Evolutionary conservation across 257 asterid species (phyloP), one percentile per base, ranked within the genome.

Genomic region (Ophiorrhiza pumila): DNA sequence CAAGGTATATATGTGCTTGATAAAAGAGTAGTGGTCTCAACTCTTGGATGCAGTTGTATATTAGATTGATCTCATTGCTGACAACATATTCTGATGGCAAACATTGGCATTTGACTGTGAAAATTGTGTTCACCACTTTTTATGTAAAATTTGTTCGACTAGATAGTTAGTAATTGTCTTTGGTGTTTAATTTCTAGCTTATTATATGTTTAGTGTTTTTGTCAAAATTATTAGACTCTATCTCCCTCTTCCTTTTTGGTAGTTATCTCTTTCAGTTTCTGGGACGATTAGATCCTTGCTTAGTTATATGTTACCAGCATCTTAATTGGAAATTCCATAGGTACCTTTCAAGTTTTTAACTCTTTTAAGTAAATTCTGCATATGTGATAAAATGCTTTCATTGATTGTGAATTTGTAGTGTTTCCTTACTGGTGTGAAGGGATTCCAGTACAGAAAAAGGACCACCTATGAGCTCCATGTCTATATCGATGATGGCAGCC

Each of bases 401-500:
- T 69, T 74, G 72, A 64, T 50, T 55, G 71, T 55, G 47, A 75
- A 73, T 68, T 79, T 85, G 88, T 83, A 94, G 99, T 86, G 98
- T 74, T 75, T 90, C 72, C 72, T 90, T 58, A 86, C 97, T 13
- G 96, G 92, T 57, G 98, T 95, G 64, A 95, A 87, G 84, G 85
- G 89, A 64, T 95, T 92, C 74, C 91, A 86, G 59, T 90, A 78
- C 78, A 89, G 74, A 80, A 65, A 69, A 57, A 87, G 87, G 82
- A 59, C 80, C 78, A 76, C 81, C 41, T 95, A 84, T 70, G 96
- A 90, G 81, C 98, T 95, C 68, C 95, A 77, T 45, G 94, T 83
- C 73, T 87, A 76, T 78, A 76, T 92, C 43, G 99, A 95, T 68
- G 99, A 95, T 74, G 99, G 99, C 76, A 95, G 99, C 85, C 97